A percentile compares a stretch with the other conserved stretches of the same genome.
Evolutionary conservation across 768 basidiomycete species (phyloP).

Genomic region (Ramaria rubella): DNA sequence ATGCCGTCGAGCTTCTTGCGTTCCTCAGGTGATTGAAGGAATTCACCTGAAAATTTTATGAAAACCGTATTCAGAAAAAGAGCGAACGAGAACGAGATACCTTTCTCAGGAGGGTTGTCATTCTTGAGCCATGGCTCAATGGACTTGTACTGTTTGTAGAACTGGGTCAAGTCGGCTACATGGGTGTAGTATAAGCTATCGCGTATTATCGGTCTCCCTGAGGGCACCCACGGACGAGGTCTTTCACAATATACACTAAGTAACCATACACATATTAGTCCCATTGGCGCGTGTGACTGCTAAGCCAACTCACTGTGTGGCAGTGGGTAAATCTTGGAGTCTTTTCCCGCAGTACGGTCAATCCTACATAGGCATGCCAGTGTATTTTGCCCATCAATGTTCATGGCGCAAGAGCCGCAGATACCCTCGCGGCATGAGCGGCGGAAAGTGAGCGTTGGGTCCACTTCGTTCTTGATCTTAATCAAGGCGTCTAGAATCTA

Average conservation of each 20-base stretch:
- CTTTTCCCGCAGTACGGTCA: slow-evolving; percentile 63
- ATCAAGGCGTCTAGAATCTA: slow-evolving; percentile 87
- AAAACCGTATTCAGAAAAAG: background rate
- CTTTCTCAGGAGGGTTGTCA: slow-evolving; percentile 75
- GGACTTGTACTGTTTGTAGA: slow-evolving; percentile 99
- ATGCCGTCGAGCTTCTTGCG: slow-evolving; percentile 93
- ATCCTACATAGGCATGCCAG: slow-evolving; percentile 96
- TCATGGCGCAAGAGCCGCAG: slow-evolving; percentile 98
- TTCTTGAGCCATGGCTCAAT: slow-evolving; percentile 96
- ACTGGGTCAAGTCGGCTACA: slow-evolving; percentile 65
- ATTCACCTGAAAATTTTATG: slow-evolving; percentile 45
- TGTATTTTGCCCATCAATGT: slow-evolving; percentile 97
- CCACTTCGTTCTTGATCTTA: slow-evolving; percentile 98
- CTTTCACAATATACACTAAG: slow-evolving; percentile 97
- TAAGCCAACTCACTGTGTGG: slow-evolving; percentile 75
- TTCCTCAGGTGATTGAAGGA: slow-evolving; percentile 85
- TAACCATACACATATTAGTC: background rate
- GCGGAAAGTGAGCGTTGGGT: slow-evolving; percentile 95
- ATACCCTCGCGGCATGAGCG: slow-evolving; percentile 92
- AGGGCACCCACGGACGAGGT: slow-evolving; percentile 66
- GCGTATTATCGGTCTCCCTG: background rate
- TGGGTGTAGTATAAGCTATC: background rate
- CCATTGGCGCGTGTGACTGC: background rate
- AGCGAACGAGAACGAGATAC: slow-evolving; percentile 9
- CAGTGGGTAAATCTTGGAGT: slow-evolving; percentile 91